A percentile compares a stretch with the other conserved stretches of the same genome.
Conservation (phyloP, 441 rosid genomes). For the Populus trichocarpa region DNA sequence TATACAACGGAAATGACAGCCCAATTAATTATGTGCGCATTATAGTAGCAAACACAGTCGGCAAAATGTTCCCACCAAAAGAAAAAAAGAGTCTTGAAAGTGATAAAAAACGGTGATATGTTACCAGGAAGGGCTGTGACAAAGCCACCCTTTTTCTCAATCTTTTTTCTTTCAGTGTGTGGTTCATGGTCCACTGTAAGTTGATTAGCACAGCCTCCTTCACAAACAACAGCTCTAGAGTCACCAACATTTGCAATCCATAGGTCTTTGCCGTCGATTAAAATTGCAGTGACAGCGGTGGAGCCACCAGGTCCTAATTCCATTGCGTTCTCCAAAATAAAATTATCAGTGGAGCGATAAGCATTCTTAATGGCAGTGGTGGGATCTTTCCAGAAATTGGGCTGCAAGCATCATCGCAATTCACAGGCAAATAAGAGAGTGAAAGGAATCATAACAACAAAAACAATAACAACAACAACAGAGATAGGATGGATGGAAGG, state of each 20-base stretch:
- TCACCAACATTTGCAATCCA: slow-evolving; percentile 71
- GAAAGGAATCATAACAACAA: background rate
- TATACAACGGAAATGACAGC: background rate
- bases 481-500: too few species aligned
- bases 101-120: background rate
- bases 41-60: background rate
- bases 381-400: slow-evolving; percentile 51
- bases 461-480: background rate
- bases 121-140: slow-evolving; percentile 58
- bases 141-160: slow-evolving; percentile 61
- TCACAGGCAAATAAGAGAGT: background rate
- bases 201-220: slow-evolving; percentile 59
- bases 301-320: slow-evolving; percentile 70
- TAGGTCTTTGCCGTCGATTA: slow-evolving; percentile 55
- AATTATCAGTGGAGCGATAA: slow-evolving; percentile 45
- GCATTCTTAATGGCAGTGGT: slow-evolving; percentile 46
- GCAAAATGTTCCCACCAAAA: background rate
- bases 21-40: background rate
- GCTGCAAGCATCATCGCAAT: slow-evolving; percentile 25
- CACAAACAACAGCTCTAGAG: slow-evolving; percentile 64
- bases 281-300: slow-evolving; percentile 66
- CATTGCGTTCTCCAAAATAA: slow-evolving; percentile 45
- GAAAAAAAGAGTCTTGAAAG: background rate
- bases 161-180: slow-evolving; percentile 44
- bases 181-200: slow-evolving; percentile 68